Conservation (phyloP, 441 rosid species). For the Gossypium lobatum region DNA sequence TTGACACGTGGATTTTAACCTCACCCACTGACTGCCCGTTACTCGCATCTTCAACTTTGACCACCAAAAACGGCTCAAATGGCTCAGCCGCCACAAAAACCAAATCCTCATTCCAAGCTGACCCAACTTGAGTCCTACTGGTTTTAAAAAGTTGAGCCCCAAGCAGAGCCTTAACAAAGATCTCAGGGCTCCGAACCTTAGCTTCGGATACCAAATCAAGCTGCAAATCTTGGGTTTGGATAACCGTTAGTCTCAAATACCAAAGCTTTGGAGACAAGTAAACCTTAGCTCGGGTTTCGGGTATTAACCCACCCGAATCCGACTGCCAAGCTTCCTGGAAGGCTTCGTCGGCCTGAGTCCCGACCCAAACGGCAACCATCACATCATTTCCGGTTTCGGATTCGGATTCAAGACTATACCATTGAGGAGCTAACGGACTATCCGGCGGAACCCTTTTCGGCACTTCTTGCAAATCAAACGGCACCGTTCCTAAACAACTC, state of each 20-base stretch:
- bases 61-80: constrained; percentile 59
- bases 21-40: constrained; percentile 43
- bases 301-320: constrained; percentile 63
- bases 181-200: constrained; percentile 42
- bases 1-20: constrained; percentile 45
- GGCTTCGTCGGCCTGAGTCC: constrained; percentile 61
- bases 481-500: constrained; percentile 44
- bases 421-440: constrained; percentile 66
- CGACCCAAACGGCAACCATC: constrained; percentile 63
- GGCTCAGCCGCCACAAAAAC: constrained; percentile 66
- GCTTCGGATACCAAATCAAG: not conserved
- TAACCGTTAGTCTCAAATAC: constrained; percentile 70
- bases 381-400: constrained; percentile 47
- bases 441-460: constrained; percentile 70
- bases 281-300: constrained; percentile 63
- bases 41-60: constrained; percentile 45
- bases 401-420: constrained; percentile 64
- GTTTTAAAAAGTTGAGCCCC: constrained; percentile 61
- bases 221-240: constrained; percentile 44
- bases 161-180: constrained; percentile 56
- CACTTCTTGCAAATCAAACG: constrained; percentile 62
- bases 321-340: constrained; percentile 77
- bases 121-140: constrained; percentile 41
- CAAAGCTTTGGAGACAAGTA: constrained; percentile 67
- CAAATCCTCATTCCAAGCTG: constrained; percentile 65